Evolutionary conservation across 768 basidiomycete genomes (phyloP).

Genomic region (Mrakia gelida): DNA sequence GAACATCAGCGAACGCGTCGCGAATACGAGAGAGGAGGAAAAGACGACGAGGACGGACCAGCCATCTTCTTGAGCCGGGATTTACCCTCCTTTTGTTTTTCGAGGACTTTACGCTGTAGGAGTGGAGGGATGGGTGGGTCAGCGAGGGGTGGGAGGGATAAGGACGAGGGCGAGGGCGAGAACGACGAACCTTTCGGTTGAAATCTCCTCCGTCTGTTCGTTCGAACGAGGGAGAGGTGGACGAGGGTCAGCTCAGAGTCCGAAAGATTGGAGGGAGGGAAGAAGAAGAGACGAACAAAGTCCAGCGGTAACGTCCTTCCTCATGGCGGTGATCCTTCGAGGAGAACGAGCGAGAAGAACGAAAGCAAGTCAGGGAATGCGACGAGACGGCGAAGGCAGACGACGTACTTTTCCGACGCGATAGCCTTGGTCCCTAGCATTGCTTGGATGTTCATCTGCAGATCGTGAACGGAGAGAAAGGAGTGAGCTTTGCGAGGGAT

Average conservation of each 20-base stretch:
- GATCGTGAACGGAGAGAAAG: neutral
- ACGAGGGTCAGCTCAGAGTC: neutral
- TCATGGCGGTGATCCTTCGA: slow-evolving; percentile 38
- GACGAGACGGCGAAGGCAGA: neutral
- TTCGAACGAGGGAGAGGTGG: slow-evolving; percentile 18
- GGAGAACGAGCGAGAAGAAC: slow-evolving; percentile 53
- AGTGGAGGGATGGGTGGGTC: neutral
- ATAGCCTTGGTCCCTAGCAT: slow-evolving; percentile 79
- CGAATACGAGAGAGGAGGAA: neutral
- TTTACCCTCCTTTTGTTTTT: slow-evolving; percentile 84
- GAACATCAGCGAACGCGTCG: neutral
- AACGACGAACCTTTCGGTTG: slow-evolving; percentile 68
- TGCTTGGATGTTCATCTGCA: slow-evolving; percentile 83
- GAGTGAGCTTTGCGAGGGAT: neutral
- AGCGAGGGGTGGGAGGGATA: neutral
- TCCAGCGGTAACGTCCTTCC: slow-evolving; percentile 79
- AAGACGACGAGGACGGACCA: slow-evolving; percentile 53
- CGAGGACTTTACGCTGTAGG: slow-evolving; percentile 44
- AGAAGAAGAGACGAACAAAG: slow-evolving; percentile 53
- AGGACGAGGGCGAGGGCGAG: neutral
- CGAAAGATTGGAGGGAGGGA: neutral
- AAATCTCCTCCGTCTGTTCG: slow-evolving; percentile 60
- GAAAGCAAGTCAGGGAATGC: neutral
- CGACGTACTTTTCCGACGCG: slow-evolving; percentile 66
- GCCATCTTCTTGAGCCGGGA: slow-evolving; percentile 78